Conservation (phyloP, 1,139 yeast species). For the Komagataea norvegica region DNA sequence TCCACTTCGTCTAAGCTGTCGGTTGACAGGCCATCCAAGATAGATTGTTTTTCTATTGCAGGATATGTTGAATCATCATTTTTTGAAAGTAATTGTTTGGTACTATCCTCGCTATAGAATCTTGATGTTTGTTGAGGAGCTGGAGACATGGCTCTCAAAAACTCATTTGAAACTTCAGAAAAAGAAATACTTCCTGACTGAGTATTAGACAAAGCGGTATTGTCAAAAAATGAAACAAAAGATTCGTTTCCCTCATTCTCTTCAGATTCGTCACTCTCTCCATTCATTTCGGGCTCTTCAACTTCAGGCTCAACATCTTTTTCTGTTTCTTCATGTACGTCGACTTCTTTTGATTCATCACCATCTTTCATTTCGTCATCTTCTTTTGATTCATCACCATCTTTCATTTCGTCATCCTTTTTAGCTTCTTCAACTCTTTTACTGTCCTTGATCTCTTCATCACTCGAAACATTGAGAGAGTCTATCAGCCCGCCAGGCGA, state of each 20-base stretch:
- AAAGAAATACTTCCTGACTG: conserved; percentile 8
- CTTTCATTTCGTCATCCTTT: background rate
- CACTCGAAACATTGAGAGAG: conserved; percentile 4
- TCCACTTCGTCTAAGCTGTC: no score
- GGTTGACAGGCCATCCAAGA: background rate
- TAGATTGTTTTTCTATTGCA: background rate
- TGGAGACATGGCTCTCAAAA: conserved; percentile 10
- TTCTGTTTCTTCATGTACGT: no score
- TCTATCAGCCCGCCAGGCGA: conserved; percentile 10
- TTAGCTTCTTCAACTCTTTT: conserved; percentile 7
- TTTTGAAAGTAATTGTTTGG: no score
- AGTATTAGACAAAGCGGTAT: background rate
- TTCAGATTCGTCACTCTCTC: background rate
- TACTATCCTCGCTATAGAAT: no score
- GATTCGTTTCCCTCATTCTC: conserved; percentile 10
- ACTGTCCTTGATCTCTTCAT: no score
- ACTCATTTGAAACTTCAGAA: conserved; percentile 15
- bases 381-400: background rate
- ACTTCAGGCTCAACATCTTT: no score
- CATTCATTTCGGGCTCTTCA: background rate
- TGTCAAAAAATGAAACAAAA: conserved; percentile 18
- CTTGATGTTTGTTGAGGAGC: background rate
- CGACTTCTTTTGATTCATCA: background rate
- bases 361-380: conserved; percentile 2
- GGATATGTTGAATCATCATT: no score